A percentile compares a stretch with the other conserved stretches of the same genome.
Evolutionary conservation across 305 asterid species (phyloP).

Genomic region (Fraxinus albicans): DNA sequence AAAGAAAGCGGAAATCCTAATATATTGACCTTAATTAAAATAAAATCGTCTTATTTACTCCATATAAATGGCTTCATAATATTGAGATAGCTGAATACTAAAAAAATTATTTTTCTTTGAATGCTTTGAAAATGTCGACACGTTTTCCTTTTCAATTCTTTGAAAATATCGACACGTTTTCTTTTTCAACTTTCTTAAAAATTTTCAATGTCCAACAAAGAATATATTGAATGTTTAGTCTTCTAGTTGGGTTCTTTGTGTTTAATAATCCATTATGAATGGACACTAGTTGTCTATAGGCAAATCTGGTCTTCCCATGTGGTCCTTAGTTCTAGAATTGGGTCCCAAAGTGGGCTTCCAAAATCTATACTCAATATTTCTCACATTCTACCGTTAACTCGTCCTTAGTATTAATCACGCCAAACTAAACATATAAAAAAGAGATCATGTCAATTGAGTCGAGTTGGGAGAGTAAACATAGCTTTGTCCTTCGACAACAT

Average conservation of each 20-base stretch:
- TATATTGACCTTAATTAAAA: not conserved
- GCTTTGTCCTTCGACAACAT: not conserved
- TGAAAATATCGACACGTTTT: not conserved
- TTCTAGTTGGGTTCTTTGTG: not conserved
- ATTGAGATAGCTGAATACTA: not conserved
- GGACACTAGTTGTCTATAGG: not conserved
- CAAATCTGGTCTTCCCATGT: conserved; percentile 1
- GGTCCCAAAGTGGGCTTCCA: conserved; percentile 20
- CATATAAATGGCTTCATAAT: not conserved
- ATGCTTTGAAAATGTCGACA: not conserved
- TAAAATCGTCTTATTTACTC: not conserved
- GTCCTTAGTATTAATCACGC: not conserved
- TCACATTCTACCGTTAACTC: not conserved
- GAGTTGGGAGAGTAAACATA: not conserved
- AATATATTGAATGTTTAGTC: not conserved
- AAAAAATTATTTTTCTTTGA: not conserved
- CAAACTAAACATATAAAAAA: not conserved
- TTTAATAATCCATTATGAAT: not conserved
- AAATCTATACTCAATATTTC: not conserved
- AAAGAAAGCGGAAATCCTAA: not conserved
- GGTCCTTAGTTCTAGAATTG: conserved; percentile 31
- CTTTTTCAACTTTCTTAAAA: not conserved
- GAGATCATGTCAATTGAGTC: not conserved
- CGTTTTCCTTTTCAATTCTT: not conserved
- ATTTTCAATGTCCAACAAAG: not conserved